Base-by-base conservation (phyloP, 352 stramenopile species). In the Pythium aquatile region DNA sequence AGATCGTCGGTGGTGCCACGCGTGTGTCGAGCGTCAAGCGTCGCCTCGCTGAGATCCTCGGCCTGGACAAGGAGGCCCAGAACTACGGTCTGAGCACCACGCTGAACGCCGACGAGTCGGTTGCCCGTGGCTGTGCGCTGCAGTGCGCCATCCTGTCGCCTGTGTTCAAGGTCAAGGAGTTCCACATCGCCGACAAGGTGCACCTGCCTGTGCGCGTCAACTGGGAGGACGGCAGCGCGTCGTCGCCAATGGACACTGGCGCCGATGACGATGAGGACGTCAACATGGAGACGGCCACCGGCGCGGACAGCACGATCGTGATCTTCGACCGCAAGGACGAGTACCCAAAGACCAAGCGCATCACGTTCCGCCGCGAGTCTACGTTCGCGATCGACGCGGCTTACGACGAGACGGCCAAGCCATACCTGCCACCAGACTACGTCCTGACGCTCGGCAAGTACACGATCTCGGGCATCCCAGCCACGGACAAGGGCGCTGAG, bases 71-170 rank as follows among this genome's bases (percentile, higher is more conserved):
- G 66, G 86, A 88, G n/a, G 90, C 93, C 60, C 89, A 96, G 65
- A 98, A 98, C 81, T 98, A 97, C 70, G 96, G 96, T 20, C 80
- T 99, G n/a, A 98, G 88, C 59, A 99, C 97, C 53, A 99, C 98
- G 40, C 90, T 99, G 78, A 99, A 99, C 83, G 97, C 97, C 32
- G 97, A 99, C 74, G 98, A 99, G 83, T 96, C 94, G 61, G 96
- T 99, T 3, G 93, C 96, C 30, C 87, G 97, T 57, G 98, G 98
- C 72, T 98, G 95, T 72, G 98, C 97, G 6, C 82, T 99, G 53
- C 96, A 99, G 77, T 99, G 93, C 75, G 98, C 98, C 46, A 99
- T 99, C 75, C 84, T 99, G 28, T 99, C 96, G 64, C 97, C 97
- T 44, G 84, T 98, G 58, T 99, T 99, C 76, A 99, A 99, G 79